A percentile compares a stretch with the other conserved stretches of the same genome.
Evolutionary conservation across 2,329 filamentous ascomycete species (phyloP).

Genomic region (Beauveria brongniartii): DNA sequence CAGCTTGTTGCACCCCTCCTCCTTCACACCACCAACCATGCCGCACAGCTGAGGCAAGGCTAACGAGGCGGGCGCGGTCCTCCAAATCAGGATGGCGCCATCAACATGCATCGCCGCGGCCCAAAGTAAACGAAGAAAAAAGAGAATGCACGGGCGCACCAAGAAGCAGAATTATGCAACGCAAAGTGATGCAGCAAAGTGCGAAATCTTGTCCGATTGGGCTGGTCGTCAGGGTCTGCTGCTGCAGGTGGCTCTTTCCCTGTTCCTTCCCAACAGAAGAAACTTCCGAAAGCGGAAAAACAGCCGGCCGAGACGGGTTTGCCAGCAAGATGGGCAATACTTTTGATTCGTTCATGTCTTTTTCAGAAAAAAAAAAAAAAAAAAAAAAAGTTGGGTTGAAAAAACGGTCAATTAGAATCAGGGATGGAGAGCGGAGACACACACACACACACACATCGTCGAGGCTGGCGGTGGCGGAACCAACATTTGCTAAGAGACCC

Average conservation of each 20-base stretch:
- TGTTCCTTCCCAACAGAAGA: background rate
- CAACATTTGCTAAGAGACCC: background rate
- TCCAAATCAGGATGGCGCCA: background rate
- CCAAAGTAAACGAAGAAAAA: background rate
- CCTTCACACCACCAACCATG: background rate
- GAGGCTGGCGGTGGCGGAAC: background rate
- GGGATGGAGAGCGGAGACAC: background rate
- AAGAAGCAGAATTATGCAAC: too few relatives aligned
- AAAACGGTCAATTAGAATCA: background rate
- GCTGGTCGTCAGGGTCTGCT: background rate
- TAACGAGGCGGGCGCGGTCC: background rate
- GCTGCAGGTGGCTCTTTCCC: background rate
- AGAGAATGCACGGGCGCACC: background rate
- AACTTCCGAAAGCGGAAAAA: slow-evolving; percentile 4
- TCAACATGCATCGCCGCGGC: background rate
- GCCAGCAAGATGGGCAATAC: background rate
- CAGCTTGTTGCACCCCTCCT: background rate
- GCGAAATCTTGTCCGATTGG: background rate
- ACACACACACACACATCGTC: background rate
- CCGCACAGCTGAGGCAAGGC: slow-evolving; percentile 2
- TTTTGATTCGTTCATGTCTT: background rate
- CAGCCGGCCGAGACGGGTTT: background rate
- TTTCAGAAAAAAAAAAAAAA: background rate
- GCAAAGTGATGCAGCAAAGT: too few relatives aligned
- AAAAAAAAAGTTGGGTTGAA: background rate